phyloP scores from a whole-genome alignment of 2,329 filamentous ascomycete genomes.

The Aspergillus sergii region DNA sequence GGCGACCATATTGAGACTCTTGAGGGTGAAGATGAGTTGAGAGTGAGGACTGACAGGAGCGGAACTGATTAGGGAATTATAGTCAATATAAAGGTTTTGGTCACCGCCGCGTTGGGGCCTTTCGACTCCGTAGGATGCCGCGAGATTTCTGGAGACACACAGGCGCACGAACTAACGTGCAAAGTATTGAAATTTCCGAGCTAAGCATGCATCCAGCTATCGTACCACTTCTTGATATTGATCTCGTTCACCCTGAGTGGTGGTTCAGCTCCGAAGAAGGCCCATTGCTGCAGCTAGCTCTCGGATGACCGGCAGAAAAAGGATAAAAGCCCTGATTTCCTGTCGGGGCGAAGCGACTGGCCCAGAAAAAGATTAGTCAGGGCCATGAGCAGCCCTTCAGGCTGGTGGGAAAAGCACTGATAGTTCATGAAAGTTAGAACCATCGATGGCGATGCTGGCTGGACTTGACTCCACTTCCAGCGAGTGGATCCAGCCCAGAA shows the following conservation, averaged over 20 bases:
- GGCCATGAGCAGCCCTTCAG: too few species aligned
- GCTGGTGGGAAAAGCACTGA: background rate
- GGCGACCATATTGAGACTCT: conserved; percentile 16
- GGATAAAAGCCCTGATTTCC: conserved; percentile 5
- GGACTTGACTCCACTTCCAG: background rate
- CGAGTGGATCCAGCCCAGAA: background rate
- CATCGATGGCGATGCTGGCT: background rate
- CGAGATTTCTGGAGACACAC: background rate
- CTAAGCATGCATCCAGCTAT: background rate
- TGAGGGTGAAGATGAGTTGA: background rate
- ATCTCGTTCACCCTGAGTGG: background rate
- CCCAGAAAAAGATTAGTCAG: background rate
- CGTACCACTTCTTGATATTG: background rate
- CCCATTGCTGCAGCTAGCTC: background rate
- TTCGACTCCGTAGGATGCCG: background rate
- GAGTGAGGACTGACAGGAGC: background rate
- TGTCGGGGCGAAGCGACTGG: background rate
- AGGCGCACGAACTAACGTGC: background rate
- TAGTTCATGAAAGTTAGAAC: background rate
- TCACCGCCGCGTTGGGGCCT: background rate
- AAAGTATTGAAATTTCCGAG: background rate
- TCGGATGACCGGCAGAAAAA: conserved; percentile 4
- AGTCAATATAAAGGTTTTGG: conserved; percentile 5
- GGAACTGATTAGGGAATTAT: background rate
- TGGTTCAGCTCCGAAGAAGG: background rate